Evolutionary conservation across 768 basidiomycete genomes (phyloP).

Genomic region (Paxillus rubicundulus): DNA sequence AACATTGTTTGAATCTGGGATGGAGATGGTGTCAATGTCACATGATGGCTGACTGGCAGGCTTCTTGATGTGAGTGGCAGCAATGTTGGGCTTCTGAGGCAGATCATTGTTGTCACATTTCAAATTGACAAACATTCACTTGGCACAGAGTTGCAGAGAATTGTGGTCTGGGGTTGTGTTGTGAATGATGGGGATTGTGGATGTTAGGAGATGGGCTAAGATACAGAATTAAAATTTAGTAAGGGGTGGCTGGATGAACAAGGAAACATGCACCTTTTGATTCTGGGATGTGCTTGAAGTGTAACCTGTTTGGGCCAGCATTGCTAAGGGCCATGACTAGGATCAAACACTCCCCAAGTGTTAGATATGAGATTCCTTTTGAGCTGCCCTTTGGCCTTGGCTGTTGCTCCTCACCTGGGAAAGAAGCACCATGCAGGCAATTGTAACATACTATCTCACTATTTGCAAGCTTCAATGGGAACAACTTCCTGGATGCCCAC

Average conservation of each 20-base stretch:
- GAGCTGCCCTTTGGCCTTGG: neutral
- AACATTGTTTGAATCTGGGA: neutral
- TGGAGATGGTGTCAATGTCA: neutral
- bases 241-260: too few relatives aligned
- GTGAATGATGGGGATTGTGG: neutral
- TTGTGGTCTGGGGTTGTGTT: neutral
- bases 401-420: neutral
- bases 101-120: neutral
- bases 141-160: neutral
- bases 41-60: neutral
- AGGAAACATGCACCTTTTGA: neutral
- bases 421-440: neutral
- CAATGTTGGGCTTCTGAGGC: neutral
- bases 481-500: neutral
- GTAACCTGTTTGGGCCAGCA: neutral
- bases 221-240: too few relatives aligned
- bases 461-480: neutral
- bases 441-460: neutral
- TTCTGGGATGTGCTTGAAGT: neutral
- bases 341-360: neutral
- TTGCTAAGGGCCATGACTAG: neutral
- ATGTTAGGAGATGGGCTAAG: neutral
- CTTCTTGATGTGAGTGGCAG: neutral
- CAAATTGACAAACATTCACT: neutral
- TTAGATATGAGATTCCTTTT: slow-evolving; percentile 7